Evolutionary conservation across 2,329 filamentous ascomycete species (phyloP).

Genomic region (Metarhizium brunneum): DNA sequence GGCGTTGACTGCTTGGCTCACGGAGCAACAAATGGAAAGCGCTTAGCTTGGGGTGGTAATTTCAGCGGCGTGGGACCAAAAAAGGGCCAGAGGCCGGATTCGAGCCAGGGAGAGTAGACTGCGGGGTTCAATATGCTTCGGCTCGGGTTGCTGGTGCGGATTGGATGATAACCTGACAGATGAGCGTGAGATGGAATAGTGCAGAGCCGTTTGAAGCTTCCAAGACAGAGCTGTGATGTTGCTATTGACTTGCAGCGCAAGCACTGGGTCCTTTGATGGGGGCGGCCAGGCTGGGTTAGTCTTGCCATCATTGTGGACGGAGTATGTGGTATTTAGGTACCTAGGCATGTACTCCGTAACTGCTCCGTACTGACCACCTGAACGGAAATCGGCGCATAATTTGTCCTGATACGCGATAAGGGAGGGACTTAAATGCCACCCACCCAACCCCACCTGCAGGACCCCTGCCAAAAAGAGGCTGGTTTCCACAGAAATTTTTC

Average conservation of each 20-base stretch:
- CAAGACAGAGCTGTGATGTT: too few relatives aligned
- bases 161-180: neutral
- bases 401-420: constrained; percentile 12
- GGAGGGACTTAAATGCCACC: constrained; percentile 2
- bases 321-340: neutral
- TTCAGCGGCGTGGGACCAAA: neutral
- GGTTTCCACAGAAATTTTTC: constrained; percentile 7
- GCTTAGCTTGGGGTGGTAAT: neutral
- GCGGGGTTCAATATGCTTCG: neutral
- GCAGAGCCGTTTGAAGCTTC: neutral
- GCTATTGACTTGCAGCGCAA: too few relatives aligned
- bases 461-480: neutral
- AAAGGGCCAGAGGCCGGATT: neutral
- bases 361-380: too few relatives aligned
- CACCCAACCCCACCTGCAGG: neutral
- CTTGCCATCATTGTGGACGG: too few relatives aligned
- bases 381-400: constrained; percentile 10
- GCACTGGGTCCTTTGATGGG: too few relatives aligned
- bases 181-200: neutral
- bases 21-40: neutral
- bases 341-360: too few relatives aligned
- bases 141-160: neutral
- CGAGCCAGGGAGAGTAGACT: neutral
- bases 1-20: neutral
- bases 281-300: too few relatives aligned